Conservation (phyloP, 179 eudicot species). For the Silene vulgaris region DNA sequence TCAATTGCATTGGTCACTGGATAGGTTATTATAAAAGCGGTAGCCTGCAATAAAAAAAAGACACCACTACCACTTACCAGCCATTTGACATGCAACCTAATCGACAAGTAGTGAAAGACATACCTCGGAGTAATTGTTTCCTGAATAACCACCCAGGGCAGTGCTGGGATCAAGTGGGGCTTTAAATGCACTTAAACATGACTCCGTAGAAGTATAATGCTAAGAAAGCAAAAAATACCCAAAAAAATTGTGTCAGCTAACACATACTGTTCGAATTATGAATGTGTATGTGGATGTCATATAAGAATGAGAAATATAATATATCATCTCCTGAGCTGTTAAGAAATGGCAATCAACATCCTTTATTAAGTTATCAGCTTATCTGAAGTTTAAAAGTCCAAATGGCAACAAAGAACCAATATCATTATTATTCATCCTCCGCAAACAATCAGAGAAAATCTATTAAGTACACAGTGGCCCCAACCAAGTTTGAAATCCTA, state of each 20-base stretch:
- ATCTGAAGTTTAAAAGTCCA: not conserved
- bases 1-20: constrained; percentile 88
- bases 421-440: not conserved
- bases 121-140: constrained; percentile 91
- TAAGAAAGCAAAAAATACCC: constrained; percentile 24
- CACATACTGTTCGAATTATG: not conserved
- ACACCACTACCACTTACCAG: constrained; percentile 7
- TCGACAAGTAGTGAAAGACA: constrained; percentile 20
- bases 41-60: constrained; percentile 56
- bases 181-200: constrained; percentile 89
- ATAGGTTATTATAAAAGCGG: constrained; percentile 90
- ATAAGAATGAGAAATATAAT: constrained; percentile 5
- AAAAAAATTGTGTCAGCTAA: constrained; percentile 17
- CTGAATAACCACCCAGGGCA: constrained; percentile 85
- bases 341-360: not conserved
- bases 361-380: not conserved
- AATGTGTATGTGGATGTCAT: not conserved
- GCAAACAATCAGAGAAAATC: not conserved
- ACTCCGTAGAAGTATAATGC: constrained; percentile 71
- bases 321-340: not conserved
- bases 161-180: constrained; percentile 99
- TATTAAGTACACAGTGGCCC: not conserved
- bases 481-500: not conserved
- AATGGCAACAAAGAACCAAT: constrained; percentile 3
- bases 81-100: not conserved